phyloP scores from a whole-genome alignment of 163 green algal species.

The Chlorella variabilis region DNA sequence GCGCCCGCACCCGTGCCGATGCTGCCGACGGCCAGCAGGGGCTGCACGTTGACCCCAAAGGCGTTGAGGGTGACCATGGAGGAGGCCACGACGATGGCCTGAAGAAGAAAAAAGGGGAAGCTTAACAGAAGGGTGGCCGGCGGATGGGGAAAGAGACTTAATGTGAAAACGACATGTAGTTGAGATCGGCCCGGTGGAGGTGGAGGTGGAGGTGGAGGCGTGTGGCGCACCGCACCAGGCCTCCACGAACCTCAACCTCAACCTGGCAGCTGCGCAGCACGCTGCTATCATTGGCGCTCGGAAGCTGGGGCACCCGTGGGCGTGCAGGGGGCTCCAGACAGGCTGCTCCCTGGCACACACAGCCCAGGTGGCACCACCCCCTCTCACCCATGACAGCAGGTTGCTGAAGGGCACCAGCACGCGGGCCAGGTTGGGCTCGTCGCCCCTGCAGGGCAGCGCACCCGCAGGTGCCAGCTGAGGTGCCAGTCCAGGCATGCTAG shows the following conservation, averaged over 20 bases:
- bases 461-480: too few relatives aligned
- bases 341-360: too few relatives aligned
- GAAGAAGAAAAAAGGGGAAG: neutral
- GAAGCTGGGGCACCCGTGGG: too few relatives aligned
- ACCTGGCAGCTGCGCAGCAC: too few relatives aligned
- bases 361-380: neutral
- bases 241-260: too few relatives aligned
- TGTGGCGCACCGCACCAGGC: too few relatives aligned
- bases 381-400: conserved; percentile 40
- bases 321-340: neutral
- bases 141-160: too few relatives aligned
- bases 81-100: conserved; percentile 16
- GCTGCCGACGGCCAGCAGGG: conserved; percentile 42
- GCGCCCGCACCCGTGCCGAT: conserved; percentile 17
- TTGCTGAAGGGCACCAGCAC: conserved; percentile 31
- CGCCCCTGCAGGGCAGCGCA: neutral
- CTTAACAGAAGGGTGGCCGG: neutral
- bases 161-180: too few relatives aligned
- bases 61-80: conserved; percentile 13
- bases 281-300: too few relatives aligned
- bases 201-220: too few relatives aligned
- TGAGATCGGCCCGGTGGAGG: too few relatives aligned
- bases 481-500: too few relatives aligned
- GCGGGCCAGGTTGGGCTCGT: conserved; percentile 6
- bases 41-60: conserved; percentile 40